Evolutionary conservation across 257 asterid species (phyloP).

Genomic region (Gynochthodes officinalis): DNA sequence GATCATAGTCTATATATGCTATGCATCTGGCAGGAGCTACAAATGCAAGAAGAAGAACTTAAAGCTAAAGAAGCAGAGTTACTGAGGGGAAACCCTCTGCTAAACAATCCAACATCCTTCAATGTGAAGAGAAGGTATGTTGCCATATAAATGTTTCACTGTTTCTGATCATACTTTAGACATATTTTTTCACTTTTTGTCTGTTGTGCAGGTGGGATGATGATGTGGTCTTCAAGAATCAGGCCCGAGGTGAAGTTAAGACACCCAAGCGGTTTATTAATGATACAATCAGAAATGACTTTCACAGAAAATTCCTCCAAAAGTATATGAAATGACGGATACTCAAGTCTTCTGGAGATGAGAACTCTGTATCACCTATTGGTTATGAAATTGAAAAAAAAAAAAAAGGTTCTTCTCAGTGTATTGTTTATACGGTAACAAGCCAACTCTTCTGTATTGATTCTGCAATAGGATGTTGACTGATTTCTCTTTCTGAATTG

Average conservation of each 20-base stretch:
- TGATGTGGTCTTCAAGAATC: conserved; percentile 97
- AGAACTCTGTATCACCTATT: neutral
- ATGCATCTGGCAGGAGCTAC: conserved; percentile 48
- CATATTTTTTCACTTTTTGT: neutral
- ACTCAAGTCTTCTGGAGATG: neutral
- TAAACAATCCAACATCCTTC: conserved; percentile 68
- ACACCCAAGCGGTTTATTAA: conserved; percentile 75
- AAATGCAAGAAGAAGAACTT: conserved; percentile 72
- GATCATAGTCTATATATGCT: neutral
- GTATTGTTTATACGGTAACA: neutral
- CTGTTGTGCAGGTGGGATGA: conserved; percentile 78
- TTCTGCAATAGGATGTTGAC: neutral
- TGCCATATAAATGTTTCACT: neutral
- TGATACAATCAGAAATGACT: conserved; percentile 89
- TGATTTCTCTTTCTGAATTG: neutral
- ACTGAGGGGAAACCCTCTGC: conserved; percentile 76
- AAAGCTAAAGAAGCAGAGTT: conserved; percentile 83
- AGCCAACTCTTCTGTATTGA: neutral
- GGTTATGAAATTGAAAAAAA: neutral
- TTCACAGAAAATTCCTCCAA: conserved; percentile 42
- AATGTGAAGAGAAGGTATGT: conserved; percentile 74
- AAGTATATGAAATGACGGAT: conserved; percentile 19
- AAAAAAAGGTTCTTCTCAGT: neutral
- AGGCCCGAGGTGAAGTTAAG: conserved; percentile 84
- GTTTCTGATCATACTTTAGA: neutral